Percentiles rank a stretch among this genome's conserved stretches.
phyloP scores from a whole-genome alignment of 2,329 filamentous ascomycete species.

The Aspergillus transmontanensis region DNA sequence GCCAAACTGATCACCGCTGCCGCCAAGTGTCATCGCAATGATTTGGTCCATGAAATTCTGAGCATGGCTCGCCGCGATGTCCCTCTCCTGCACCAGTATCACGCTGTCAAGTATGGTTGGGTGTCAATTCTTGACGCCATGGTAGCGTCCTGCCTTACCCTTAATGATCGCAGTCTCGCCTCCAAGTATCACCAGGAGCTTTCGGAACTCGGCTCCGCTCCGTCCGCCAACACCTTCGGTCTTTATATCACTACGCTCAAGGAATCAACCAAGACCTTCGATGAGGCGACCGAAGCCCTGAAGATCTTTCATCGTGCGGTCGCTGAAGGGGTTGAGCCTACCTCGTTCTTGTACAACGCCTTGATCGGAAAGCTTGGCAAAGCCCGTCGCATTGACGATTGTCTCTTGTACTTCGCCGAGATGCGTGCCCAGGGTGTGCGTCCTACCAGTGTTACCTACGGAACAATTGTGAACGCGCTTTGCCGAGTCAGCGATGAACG shows the following conservation, averaged over 20 bases:
- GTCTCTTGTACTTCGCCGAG: constrained; percentile 95
- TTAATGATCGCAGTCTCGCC: constrained; percentile 78
- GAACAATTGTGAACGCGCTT: constrained; percentile 95
- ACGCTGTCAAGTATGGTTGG: constrained; percentile 91
- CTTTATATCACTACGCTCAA: constrained; percentile 99
- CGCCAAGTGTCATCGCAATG: constrained; percentile 79
- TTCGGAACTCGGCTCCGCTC: constrained; percentile 83
- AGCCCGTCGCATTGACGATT: constrained; percentile 96
- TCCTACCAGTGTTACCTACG: constrained; percentile 96
- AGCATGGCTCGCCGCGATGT: constrained; percentile 88
- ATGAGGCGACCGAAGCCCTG: constrained; percentile 94
- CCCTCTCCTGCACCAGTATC: constrained; percentile 79
- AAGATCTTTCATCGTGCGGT: constrained; percentile 96
- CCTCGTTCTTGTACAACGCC: constrained; percentile 96
- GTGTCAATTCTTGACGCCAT: constrained; percentile 94
- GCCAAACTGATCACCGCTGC: constrained; percentile 92
- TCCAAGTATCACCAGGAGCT: constrained; percentile 90
- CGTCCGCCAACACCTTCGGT: constrained; percentile 95
- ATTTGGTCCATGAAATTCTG: constrained; percentile 81
- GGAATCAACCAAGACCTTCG: constrained; percentile 95
- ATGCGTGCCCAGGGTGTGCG: constrained; percentile 93
- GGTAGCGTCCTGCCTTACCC: constrained; percentile 85
- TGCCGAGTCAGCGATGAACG: constrained; percentile 97
- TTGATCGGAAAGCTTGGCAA: constrained; percentile 98
- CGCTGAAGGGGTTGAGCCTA: constrained; percentile 90